Base-by-base conservation (phyloP, 352 stramenopile species). In the Globisporangium paroecandrum region DNA sequence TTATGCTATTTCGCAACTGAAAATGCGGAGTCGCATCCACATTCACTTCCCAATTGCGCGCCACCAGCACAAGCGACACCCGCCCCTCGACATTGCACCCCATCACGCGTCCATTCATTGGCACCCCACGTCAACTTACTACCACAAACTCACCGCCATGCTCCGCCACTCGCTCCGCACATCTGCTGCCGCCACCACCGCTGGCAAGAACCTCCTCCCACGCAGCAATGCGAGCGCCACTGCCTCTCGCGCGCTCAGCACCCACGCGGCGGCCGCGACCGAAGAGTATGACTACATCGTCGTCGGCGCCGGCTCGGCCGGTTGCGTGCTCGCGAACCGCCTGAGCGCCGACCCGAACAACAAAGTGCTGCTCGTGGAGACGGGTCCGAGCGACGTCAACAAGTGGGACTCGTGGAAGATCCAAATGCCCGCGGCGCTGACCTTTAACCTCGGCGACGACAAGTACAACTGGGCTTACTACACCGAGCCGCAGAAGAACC, bases 331-430 rank as follows among this genome's bases (percentile, higher is more conserved):
- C 32, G 94, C 94, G 51, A 97, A 94, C 71, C 82, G 87, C 24
- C 76, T 98, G 43, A 96, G 74, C 18, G 89, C 92, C 22, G 78
- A 98, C 64, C 74, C 83, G 18, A 76, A 53, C 68, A 94, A 95
- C 70, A 83, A 80, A 32, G 94, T 98, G 71, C 74, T 97, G 22
- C 77, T 98, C 59, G 77, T 98, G 24, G 94, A 98, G 72, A 89
- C 94, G 13, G 94, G 94, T 7, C 85, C 85, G 10, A 89, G 81
- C 69, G 87, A 97, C 71, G 68, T 76, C 57, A 81, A 76, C 59
- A 87, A 93, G 69, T 94, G 88, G 86, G 88, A 97, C 79, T 96
- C 87, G 59, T 96, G 87, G 89, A 95, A 92, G 77, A 96, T 97
- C 69, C 79, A 96, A 73, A 96, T 96, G 87, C 90, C 90, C 1